These are phyloP conservation scores for Cenococcum geophilum DNA, from an alignment of 495 filamentous ascomycete species.

Conservation along the genomic window DNA sequence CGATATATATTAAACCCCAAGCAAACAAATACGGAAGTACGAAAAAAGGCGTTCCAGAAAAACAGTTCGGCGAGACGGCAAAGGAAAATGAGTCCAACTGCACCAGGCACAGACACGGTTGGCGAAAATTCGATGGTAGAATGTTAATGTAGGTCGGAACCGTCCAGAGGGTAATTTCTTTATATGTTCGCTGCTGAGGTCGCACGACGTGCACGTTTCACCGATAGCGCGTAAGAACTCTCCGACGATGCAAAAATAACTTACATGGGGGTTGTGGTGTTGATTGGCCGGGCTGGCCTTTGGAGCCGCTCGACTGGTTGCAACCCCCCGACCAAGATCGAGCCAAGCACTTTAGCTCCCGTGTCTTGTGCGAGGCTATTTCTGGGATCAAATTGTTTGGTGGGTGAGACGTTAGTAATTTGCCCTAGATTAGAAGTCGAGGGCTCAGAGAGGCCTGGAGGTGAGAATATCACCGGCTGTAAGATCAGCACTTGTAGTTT, in stretches of 20 bases:
- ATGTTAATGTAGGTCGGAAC: background rate
- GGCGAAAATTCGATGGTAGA: background rate
- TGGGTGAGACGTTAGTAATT: no score
- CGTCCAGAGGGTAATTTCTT: background rate
- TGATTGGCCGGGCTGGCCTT: constrained; percentile 3
- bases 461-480: no score
- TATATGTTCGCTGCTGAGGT: background rate
- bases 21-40: constrained; percentile 4
- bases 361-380: constrained; percentile 3
- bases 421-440: no score
- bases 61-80: background rate
- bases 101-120: background rate
- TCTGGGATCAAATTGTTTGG: background rate
- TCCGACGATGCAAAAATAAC: background rate
- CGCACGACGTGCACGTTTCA: background rate
- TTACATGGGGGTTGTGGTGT: background rate
- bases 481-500: no score
- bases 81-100: background rate
- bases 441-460: no score
- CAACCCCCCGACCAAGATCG: background rate
- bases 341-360: constrained; percentile 9
- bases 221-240: constrained; percentile 4
- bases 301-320: constrained; percentile 2
- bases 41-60: constrained; percentile 1
- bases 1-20: constrained; percentile 5